Base-by-base conservation (phyloP, 306 rosid species). In the Erythrophleum fordii region DNA sequence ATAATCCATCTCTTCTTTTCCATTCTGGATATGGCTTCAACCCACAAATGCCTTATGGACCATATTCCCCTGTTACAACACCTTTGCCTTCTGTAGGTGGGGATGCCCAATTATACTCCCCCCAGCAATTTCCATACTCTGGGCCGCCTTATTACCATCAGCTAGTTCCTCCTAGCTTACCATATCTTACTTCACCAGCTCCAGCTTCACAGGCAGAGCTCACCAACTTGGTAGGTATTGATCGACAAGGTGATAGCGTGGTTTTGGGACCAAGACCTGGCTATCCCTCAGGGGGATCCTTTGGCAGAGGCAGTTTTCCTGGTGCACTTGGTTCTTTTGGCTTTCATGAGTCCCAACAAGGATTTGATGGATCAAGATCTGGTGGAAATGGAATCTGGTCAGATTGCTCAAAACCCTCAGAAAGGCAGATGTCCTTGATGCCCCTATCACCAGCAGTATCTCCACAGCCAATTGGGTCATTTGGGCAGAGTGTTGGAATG, bases 21-120 rank as follows among this genome's bases (percentile, higher is more conserved):
- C 97, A 92, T 88, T 92, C 95, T 85, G 97, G 97, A 56, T 91
- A 91, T 88, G 90, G 95, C 81, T 92, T 88, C 89, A 91, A 85
- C 68, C 95, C 93, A 0, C 97, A 91, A 88, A 88, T 92, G 90
- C 95, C 97, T 20, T 92, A 89, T 20, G 97, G 95, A 34, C 95
- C 97, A 49, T 92, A 91, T 86, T 92, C 97, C 64, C 95, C 97
- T 0, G 95, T 92, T 79, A 91, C 95, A 75, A 86, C 97, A 51
- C 94, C 95, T 61, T 82, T 92, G 90, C 97, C 95, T 18, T 86
- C 97, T 35, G 90, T 87, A 65, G 95, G 92, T 22, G 94, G 91
- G 82, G 95, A 91, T 71, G 85, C 89, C 53, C 97, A 92, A 55
- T 62, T 92, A 77, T 92, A 92, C 85, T 86, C 97, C 37, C 81